Percentiles rank a stretch among this genome's conserved stretches.
phyloP scores from a whole-genome alignment of 305 asterid species.

The Ilex paraguariensis region DNA sequence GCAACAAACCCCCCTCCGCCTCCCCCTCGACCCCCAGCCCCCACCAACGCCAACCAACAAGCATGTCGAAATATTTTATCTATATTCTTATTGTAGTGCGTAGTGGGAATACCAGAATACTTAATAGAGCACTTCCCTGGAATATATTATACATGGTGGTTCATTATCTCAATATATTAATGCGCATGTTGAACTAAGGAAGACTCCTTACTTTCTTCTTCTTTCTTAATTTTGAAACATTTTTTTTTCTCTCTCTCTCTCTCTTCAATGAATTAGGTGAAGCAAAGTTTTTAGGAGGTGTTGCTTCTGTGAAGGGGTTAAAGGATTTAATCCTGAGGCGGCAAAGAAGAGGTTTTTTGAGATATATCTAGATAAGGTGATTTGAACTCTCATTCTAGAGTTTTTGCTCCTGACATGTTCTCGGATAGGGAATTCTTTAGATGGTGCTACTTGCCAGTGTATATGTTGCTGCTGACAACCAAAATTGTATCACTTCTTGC shows the following conservation, averaged over 20 bases:
- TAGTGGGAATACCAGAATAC: too few species aligned
- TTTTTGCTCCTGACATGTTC: neutral
- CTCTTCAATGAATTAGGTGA: constrained; percentile 52
- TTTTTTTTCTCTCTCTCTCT: constrained; percentile 4
- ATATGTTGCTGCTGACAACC: constrained; percentile 9
- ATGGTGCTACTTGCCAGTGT: neutral
- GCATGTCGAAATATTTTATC: too few species aligned
- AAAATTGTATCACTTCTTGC: constrained; percentile 13
- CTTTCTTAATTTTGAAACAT: neutral
- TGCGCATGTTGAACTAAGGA: too few species aligned
- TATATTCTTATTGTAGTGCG: too few species aligned
- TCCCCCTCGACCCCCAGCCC: too few species aligned
- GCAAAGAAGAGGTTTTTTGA: constrained; percentile 95
- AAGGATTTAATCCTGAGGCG: constrained; percentile 71
- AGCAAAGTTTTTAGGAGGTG: constrained; percentile 94
- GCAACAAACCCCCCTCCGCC: too few species aligned
- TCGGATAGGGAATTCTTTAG: neutral
- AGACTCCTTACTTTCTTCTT: neutral
- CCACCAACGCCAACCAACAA: too few species aligned
- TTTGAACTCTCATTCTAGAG: constrained; percentile 9
- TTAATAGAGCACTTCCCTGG: too few species aligned
- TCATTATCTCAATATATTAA: too few species aligned
- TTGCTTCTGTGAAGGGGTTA: constrained; percentile 85
- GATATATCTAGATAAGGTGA: constrained; percentile 91
- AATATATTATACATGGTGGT: too few species aligned